Evolutionary conservation across 148 eudicot species (phyloP), one percentile per base, ranked within the genome.

Genomic region (Silene latifolia): DNA sequence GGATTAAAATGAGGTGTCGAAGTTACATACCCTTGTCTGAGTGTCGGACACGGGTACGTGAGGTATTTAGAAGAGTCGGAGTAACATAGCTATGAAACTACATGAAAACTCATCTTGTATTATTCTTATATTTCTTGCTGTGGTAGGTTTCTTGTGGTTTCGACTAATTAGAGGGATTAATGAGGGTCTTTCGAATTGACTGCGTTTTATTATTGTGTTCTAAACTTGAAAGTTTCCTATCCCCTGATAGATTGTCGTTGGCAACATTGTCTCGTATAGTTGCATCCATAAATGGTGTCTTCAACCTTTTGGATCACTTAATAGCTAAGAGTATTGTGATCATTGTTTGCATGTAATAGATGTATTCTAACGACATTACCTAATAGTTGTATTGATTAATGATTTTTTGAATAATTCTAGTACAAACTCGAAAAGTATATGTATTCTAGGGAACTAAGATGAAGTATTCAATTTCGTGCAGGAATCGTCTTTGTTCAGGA

Each of bases 401-500:
- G 35, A n/a, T 39, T 39, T 32, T 65, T 8, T 25, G 19, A 27
- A 11, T 9, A 21, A 58, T 39, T 13, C 19, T 12, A 10, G 20
- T 12, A 54, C 63, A 24, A 32, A 32, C 35, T 32, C 35, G 58
- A 67, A 21, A 20, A 29, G 2, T 66, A 12, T 56, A 54, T 29
- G 51, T 42, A 44, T 12, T 24, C 27, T 14, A 27, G 48, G 20
- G 60, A 62, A 10, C 58, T 72, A 69, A 81, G 13, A 13, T 21
- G 23, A 39, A 25, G 58, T 44, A 20, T 46, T 77, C 17, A 19
- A 20, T 53, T 24, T 67, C 79, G 67, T 79, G 83, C 96, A 95
- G 97, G 93, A 90, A 83, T 95, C 97, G 21, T 85, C 96, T 25
- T 72, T 86, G 76, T 86, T 92, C 74, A 89, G 85, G 77, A 75